Percentiles rank a stretch among this genome's conserved stretches.
Evolutionary conservation across 176 grass and related monocot genomes (phyloP).

Genomic region (Chloris gayana): DNA sequence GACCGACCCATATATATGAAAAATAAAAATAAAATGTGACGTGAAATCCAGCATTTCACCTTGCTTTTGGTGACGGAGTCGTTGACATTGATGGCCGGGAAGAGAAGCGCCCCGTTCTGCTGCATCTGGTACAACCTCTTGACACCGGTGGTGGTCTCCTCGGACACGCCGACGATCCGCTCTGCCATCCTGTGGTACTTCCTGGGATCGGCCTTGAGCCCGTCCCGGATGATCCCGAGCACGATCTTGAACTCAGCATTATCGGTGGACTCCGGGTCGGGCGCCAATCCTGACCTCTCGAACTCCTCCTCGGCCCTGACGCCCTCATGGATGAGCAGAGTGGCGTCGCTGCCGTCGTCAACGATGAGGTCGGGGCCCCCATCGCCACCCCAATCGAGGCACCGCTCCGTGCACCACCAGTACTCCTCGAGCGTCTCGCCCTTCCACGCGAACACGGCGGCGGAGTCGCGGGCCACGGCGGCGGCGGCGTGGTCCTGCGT

Average conservation of each 20-base stretch:
- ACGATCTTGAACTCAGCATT: conserved; percentile 98
- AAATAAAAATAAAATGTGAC: too few species aligned
- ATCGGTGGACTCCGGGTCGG: conserved; percentile 79
- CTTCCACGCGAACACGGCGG: conserved; percentile 92
- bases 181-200: conserved; percentile 97
- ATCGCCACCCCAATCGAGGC: conserved; percentile 78
- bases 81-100: conserved; percentile 93
- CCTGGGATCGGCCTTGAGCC: conserved; percentile 67
- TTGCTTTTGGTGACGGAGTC: conserved; percentile 99
- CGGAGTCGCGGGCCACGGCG: conserved; percentile 85
- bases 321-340: conserved; percentile 89
- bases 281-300: conserved; percentile 64
- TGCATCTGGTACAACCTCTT: conserved; percentile 96
- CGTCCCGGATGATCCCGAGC: conserved; percentile 77
- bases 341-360: conserved; percentile 88
- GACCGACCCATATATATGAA: too few species aligned
- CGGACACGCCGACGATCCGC: conserved; percentile 85
- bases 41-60: conserved; percentile 36
- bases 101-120: conserved; percentile 65
- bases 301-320: conserved; percentile 91
- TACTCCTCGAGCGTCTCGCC: conserved; percentile 95
- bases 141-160: conserved; percentile 94
- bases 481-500: conserved; percentile 97
- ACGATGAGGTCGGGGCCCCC: conserved; percentile 93
- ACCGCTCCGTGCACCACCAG: conserved; percentile 99